Percentiles rank a stretch among this genome's conserved stretches.
Evolutionary conservation across 1,284 basidiomycete genomes (phyloP).

Genomic region (Xanthoconium separans): DNA sequence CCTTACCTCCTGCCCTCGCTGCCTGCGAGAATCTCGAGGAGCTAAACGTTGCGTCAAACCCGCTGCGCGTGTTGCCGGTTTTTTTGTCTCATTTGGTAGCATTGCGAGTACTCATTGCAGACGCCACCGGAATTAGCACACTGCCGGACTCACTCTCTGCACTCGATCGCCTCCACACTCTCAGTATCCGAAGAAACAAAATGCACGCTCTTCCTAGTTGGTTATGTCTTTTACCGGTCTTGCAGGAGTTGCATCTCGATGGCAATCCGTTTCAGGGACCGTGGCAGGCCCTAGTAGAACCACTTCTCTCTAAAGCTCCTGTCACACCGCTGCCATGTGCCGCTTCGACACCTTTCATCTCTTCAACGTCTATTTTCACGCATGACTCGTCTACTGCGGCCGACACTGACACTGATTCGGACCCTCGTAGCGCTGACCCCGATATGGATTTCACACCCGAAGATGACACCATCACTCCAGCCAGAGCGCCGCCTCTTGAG

Average conservation of each 20-base stretch:
- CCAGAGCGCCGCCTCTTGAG: constrained; percentile 51
- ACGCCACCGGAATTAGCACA: constrained; percentile 78
- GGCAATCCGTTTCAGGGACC: constrained; percentile 92
- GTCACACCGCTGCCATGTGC: constrained; percentile 58
- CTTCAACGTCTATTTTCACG: constrained; percentile 47
- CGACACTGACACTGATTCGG: constrained; percentile 57
- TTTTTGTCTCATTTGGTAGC: constrained; percentile 77
- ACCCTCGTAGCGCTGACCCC: constrained; percentile 41
- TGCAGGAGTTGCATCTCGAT: constrained; percentile 89
- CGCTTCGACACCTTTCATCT: constrained; percentile 62
- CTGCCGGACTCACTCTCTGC: constrained; percentile 70
- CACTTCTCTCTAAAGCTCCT: constrained; percentile 64
- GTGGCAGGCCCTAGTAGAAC: constrained; percentile 87
- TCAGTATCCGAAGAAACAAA: constrained; percentile 87
- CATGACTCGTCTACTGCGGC: constrained; percentile 38
- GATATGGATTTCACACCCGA: constrained; percentile 35
- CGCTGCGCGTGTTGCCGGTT: constrained; percentile 78
- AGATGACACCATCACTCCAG: constrained; percentile 72
- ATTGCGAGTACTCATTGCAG: constrained; percentile 87
- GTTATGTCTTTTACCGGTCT: constrained; percentile 80
- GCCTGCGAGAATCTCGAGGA: constrained; percentile 85
- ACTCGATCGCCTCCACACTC: constrained; percentile 77
- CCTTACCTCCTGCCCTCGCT: constrained; percentile 77
- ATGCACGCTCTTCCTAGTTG: constrained; percentile 90
- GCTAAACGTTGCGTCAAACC: constrained; percentile 91